phyloP scores from a whole-genome alignment of 495 filamentous ascomycete species.

The Aspergillus panamensis region DNA sequence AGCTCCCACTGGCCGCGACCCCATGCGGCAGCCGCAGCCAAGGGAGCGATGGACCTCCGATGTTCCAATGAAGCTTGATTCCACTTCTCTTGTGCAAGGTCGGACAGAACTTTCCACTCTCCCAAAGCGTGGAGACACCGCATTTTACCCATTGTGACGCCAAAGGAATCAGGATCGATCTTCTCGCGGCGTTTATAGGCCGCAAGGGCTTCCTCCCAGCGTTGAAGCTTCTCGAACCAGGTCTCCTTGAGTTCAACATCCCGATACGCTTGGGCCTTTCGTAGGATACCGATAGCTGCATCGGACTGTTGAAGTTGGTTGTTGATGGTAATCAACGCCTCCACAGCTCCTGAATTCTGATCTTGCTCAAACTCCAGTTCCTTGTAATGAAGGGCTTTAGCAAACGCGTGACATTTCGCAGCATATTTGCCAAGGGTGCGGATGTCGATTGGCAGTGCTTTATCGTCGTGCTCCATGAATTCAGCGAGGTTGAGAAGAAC shows the following conservation, averaged over 20 bases:
- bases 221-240: conserved; percentile 97
- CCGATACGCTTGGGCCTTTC: conserved; percentile 89
- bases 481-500: conserved; percentile 94
- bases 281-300: conserved; percentile 92
- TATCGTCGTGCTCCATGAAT: conserved; percentile 99
- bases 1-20: conserved; percentile 93
- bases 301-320: conserved; percentile 97
- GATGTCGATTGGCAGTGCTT: conserved; percentile 96
- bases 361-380: conserved; percentile 97
- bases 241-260: conserved; percentile 94
- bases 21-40: conserved; percentile 97
- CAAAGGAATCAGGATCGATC: conserved; percentile 71
- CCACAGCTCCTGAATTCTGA: conserved; percentile 90
- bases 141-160: conserved; percentile 99
- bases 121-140: conserved; percentile 94
- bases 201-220: conserved; percentile 95
- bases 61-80: conserved; percentile 78
- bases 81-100: conserved; percentile 90
- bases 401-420: conserved; percentile 92
- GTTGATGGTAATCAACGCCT: conserved; percentile 97
- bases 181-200: conserved; percentile 79
- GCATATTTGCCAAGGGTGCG: conserved; percentile 88
- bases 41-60: conserved; percentile 79
- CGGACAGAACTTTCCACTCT: conserved; percentile 90
- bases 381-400: conserved; percentile 97